These are phyloP conservation scores for Udeniomyces megalosporus DNA, from an alignment of 768 basidiomycete genomes.

Conservation along the genomic window DNA sequence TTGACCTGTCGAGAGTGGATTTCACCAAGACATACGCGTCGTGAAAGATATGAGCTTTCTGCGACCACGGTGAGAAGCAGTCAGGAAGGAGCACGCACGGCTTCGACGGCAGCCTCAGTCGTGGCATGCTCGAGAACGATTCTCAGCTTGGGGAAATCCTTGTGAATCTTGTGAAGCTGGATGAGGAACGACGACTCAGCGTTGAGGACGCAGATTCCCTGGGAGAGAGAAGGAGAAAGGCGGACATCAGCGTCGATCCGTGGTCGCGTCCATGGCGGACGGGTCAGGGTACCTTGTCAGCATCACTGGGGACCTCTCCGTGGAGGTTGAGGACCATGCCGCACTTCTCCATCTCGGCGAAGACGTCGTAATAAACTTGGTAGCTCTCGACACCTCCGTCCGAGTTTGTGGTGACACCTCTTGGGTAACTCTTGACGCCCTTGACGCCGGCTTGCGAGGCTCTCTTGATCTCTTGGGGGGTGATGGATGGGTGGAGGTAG, in stretches of 20 bases:
- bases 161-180: slow-evolving; percentile 66
- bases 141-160: slow-evolving; percentile 67
- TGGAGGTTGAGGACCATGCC: slow-evolving; percentile 93
- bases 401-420: slow-evolving; percentile 94
- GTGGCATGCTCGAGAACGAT: slow-evolving; percentile 98
- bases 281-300: slow-evolving; percentile 36
- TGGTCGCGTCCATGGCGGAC: too few relatives aligned
- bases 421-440: slow-evolving; percentile 91
- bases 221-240: too few relatives aligned
- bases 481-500: slow-evolving; percentile 81
- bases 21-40: not conserved
- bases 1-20: slow-evolving; percentile 22
- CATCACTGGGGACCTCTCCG: slow-evolving; percentile 83
- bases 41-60: not conserved
- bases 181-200: slow-evolving; percentile 80
- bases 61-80: not conserved
- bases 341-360: slow-evolving; percentile 80
- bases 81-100: slow-evolving; percentile 45
- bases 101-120: slow-evolving; percentile 73
- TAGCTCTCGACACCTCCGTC: slow-evolving; percentile 94
- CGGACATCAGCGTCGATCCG: not conserved
- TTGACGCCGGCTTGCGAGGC: slow-evolving; percentile 70
- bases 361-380: slow-evolving; percentile 78
- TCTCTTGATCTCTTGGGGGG: slow-evolving; percentile 75
- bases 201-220: slow-evolving; percentile 87